phyloP scores from a whole-genome alignment of 805 yeast species.

The Suhomyces pyralidae region DNA sequence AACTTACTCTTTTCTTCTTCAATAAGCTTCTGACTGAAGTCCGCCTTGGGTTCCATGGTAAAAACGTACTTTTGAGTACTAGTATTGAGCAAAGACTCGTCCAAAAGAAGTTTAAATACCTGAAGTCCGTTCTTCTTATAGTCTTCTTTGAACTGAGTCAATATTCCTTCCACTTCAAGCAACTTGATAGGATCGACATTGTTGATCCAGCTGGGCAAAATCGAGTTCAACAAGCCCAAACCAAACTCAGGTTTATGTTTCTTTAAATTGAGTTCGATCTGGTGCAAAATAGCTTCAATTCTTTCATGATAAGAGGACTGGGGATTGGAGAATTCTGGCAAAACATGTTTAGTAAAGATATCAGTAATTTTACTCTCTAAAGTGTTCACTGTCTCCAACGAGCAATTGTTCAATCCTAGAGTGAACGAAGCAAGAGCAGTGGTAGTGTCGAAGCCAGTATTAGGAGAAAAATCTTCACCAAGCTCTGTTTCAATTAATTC shows the following conservation, averaged over 20 bases:
- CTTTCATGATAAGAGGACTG: slow-evolving; percentile 32
- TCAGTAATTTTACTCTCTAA: slow-evolving; percentile 48
- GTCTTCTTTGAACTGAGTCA: slow-evolving; percentile 60
- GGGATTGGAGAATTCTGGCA: slow-evolving; percentile 28
- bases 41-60: slow-evolving; percentile 67
- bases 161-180: slow-evolving; percentile 60
- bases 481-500: slow-evolving; percentile 79
- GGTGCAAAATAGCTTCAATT: slow-evolving; percentile 86
- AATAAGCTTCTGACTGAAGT: slow-evolving; percentile 49
- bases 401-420: slow-evolving; percentile 78
- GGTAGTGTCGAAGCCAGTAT: slow-evolving; percentile 81
- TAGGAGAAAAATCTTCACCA: slow-evolving; percentile 83
- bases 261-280: slow-evolving; percentile 76
- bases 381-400: slow-evolving; percentile 40
- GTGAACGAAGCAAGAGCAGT: slow-evolving; percentile 77
- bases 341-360: slow-evolving; percentile 42
- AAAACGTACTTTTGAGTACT: slow-evolving; percentile 59
- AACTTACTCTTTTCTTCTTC: slow-evolving; percentile 64
- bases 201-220: slow-evolving; percentile 86
- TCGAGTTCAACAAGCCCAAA: slow-evolving; percentile 62
- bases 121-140: slow-evolving; percentile 46
- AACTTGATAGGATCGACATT: slow-evolving; percentile 70
- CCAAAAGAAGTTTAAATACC: slow-evolving; percentile 59
- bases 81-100: slow-evolving; percentile 47
- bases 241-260: slow-evolving; percentile 92